Evolutionary conservation across 1,284 basidiomycete genomes (phyloP), one percentile per base, ranked within the genome.

Genomic region (Trichosporon asahii): DNA sequence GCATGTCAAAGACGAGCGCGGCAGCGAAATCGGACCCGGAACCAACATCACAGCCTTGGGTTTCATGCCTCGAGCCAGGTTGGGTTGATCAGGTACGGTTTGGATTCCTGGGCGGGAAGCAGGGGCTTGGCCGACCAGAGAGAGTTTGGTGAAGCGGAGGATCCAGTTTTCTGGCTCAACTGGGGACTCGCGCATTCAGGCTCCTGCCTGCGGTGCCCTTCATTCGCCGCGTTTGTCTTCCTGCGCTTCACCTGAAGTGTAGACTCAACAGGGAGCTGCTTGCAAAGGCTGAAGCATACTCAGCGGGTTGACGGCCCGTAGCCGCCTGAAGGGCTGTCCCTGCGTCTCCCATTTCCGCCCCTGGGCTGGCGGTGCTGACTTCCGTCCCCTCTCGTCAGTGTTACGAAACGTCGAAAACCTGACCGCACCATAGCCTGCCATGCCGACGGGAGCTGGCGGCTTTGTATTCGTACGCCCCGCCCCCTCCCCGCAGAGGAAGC

Each of bases 31-130:
- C 49, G 49, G 49, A 53, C n/a, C 49, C 49, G 21, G n/a, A 49
- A n/a, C n/a, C n/a, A 9, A 8, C 31, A 33, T 9, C 23, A 7
- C 7, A 53, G 49, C 18, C 49, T 53, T 53, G 49, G 21, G 49
- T 53, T 53, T 53, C 49, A 53, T 53, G 49, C 21, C 49, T 18
- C 6, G 21, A 9, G 1, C 21, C n/a, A 25, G 35, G 35, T 14
- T 25, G 49, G 49, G 49, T 53, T 23, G 49, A 53, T 53, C 49
- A 53, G 49, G 49, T 53, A 53, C 49, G 49, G 49, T 53, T 53
- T 53, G 49, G 23, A 23, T 53, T 25, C 49, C 49, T 53, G 49
- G 49, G 49, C 49, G 49, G 49, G 49, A 53, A 53, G 49, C 21
- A 53, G n/a, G 49, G 11, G 8, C 49, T 9, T 21, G 49, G 49